Base-by-base conservation (phyloP, 768 basidiomycete genomes). In the Hygrophoropsis aurantiaca region DNA sequence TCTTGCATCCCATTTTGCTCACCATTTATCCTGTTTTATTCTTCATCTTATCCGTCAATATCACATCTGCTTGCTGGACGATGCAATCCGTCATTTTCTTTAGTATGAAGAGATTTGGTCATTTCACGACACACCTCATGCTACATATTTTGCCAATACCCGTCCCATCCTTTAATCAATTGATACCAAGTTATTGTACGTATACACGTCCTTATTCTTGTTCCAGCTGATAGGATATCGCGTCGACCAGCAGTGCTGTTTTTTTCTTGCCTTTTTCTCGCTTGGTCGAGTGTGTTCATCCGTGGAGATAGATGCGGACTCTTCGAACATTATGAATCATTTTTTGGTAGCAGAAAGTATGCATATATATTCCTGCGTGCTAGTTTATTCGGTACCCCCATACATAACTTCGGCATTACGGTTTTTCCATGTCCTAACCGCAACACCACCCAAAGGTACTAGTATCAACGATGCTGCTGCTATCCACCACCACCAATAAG, bases 11-110 rank as follows among this genome's bases (percentile, higher is more conserved):
- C 20, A 38, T 15, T 15, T 23, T 44, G 5, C 26, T 33, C 20
- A 33, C 26, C 10, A 16, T 33, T 47, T 23, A 32, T 40, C 8
- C 20, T 42, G 20, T 30, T 24, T 21, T 35, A 26, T 26, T 24
- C 18, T 20, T 38, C 13, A 21, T 33, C 7, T n/a, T 44, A 42
- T 36, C 23, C 36, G 21, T 37, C n/a, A 15, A 21, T 47, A n/a
- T 19, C 27, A 39, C 40, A 49, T 41, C 21, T 54, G 58, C 66
- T 64, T 66, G 66, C 64, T 66, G 64, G 61, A 53, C 62, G 53
- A 66, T 44, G 61, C 64, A 56, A 47, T 42, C 45, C 6, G 21
- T 38, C 37, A 13, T 16, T 33, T 49, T 44, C 47, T 30, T 20
- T 34, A 46, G 11, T 46, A 16, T 25, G 23, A 20, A 18, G 7